phyloP scores from a whole-genome alignment of 768 basidiomycete species.

The Pleurotus sapidus region DNA sequence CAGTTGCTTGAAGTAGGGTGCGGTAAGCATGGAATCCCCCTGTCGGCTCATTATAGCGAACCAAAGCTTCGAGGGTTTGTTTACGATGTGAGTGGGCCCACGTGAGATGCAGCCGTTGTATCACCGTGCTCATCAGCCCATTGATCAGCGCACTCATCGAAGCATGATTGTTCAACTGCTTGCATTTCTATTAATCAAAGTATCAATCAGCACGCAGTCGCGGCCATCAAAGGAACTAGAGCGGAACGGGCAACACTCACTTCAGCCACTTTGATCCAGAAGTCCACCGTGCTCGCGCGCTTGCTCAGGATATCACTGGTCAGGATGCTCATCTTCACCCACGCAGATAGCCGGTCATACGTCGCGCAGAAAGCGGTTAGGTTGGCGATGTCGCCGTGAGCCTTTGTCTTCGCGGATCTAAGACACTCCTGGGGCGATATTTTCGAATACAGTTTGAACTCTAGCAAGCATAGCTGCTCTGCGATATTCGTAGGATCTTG shows the following conservation, averaged over 20 bases:
- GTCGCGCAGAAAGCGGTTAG: slow-evolving; percentile 54
- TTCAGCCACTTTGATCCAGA: slow-evolving; percentile 80
- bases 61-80: slow-evolving; percentile 46
- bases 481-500: slow-evolving; percentile 71
- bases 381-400: slow-evolving; percentile 34
- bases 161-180: slow-evolving; percentile 58
- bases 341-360: slow-evolving; percentile 59
- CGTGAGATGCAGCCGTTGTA: slow-evolving; percentile 56
- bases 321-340: slow-evolving; percentile 67
- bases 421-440: slow-evolving; percentile 77
- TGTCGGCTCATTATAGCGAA: slow-evolving; percentile 55
- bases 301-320: slow-evolving; percentile 46
- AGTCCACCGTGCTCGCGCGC: slow-evolving; percentile 58
- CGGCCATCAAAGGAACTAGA: not conserved
- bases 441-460: slow-evolving; percentile 65
- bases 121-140: slow-evolving; percentile 57
- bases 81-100: slow-evolving; percentile 63
- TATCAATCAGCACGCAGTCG: slow-evolving; percentile 1
- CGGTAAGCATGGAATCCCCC: slow-evolving; percentile 59
- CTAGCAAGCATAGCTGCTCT: slow-evolving; percentile 77
- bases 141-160: slow-evolving; percentile 67
- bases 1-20: slow-evolving; percentile 39
- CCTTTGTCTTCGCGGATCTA: slow-evolving; percentile 47
- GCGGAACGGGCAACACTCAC: slow-evolving; percentile 32
- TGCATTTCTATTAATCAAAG: slow-evolving; percentile 53